A percentile compares a stretch with the other conserved stretches of the same genome.
phyloP scores from a whole-genome alignment of 192 early-diverging fungal genomes.

The Physocladia obscura region DNA sequence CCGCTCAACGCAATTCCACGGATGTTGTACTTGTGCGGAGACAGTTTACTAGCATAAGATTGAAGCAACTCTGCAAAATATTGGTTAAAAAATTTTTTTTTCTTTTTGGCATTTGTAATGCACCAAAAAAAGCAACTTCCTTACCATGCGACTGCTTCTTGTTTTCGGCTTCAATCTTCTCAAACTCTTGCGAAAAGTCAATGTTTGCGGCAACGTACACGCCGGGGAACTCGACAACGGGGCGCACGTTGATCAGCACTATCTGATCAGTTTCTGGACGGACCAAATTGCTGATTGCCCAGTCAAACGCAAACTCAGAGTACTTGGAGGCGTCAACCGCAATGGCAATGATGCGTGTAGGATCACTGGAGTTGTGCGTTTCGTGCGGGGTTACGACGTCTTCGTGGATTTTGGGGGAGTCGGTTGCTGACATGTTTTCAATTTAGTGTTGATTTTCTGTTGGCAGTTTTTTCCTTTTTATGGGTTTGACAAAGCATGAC shows the following conservation, averaged over 20 bases:
- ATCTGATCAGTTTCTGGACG: conserved; percentile 32
- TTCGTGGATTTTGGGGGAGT: not conserved
- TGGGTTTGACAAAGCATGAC: not conserved
- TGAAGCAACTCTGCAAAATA: not conserved
- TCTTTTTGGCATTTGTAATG: not conserved
- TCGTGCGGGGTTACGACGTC: conserved; percentile 8
- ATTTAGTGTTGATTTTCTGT: not conserved
- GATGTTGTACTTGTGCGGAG: conserved; percentile 13
- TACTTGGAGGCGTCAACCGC: conserved; percentile 29
- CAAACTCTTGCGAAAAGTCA: conserved; percentile 7
- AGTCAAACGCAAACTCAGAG: conserved; percentile 31
- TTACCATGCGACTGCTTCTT: not conserved
- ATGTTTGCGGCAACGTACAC: conserved; percentile 9
- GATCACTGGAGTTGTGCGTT: not conserved
- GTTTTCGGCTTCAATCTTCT: conserved; percentile 6
- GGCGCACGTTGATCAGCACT: conserved; percentile 33
- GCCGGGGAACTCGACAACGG: not conserved
- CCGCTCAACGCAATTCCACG: conserved; percentile 37
- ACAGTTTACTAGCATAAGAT: conserved; percentile 10
- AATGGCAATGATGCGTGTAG: conserved; percentile 29
- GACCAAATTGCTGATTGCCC: conserved; percentile 35
- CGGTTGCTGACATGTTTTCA: conserved; percentile 2
- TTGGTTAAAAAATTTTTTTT: not conserved
- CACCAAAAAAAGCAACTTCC: not conserved
- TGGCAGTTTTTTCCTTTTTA: no score